These are phyloP conservation scores for Diutina neorugosa DNA, from an alignment of 1,139 yeast genomes.

Conservation along the genomic window DNA sequence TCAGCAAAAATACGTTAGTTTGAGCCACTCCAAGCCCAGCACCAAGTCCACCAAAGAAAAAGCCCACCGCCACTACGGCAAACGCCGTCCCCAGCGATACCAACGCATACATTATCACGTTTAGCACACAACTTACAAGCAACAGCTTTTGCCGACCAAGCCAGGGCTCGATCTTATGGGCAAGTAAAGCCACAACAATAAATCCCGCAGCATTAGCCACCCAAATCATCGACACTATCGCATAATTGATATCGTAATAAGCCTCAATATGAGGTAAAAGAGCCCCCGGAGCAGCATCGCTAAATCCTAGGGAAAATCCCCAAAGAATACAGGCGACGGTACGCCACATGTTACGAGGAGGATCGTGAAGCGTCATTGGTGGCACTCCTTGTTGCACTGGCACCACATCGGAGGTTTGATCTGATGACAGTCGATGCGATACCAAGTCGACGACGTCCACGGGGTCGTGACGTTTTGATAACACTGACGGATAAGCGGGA, in stretches of 20 bases:
- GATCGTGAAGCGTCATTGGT: conserved; percentile 11
- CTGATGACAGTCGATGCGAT: not conserved
- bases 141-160: conserved; percentile 30
- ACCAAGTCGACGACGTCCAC: not conserved
- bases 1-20: conserved; percentile 43
- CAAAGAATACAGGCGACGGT: conserved; percentile 26
- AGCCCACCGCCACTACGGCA: conserved; percentile 37
- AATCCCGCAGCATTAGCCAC: conserved; percentile 30
- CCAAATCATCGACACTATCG: conserved; percentile 35
- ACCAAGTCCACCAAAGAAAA: conserved; percentile 50
- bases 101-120: conserved; percentile 26
- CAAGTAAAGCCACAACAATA: conserved; percentile 23
- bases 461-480: not conserved
- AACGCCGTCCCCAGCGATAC: conserved; percentile 25
- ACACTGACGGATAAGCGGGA: not conserved
- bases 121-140: conserved; percentile 22
- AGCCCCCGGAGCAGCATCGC: conserved; percentile 35
- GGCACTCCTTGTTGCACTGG: not conserved
- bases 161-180: conserved; percentile 21
- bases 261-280: conserved; percentile 28
- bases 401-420: not conserved
- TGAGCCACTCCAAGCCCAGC: conserved; percentile 44
- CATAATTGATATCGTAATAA: conserved; percentile 24
- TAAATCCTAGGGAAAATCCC: conserved; percentile 17
- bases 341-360: conserved; percentile 32